Percentiles rank a stretch among this genome's conserved stretches.
Conservation (phyloP, 2,329 filamentous ascomycete species). For the Boeremia exigua region DNA sequence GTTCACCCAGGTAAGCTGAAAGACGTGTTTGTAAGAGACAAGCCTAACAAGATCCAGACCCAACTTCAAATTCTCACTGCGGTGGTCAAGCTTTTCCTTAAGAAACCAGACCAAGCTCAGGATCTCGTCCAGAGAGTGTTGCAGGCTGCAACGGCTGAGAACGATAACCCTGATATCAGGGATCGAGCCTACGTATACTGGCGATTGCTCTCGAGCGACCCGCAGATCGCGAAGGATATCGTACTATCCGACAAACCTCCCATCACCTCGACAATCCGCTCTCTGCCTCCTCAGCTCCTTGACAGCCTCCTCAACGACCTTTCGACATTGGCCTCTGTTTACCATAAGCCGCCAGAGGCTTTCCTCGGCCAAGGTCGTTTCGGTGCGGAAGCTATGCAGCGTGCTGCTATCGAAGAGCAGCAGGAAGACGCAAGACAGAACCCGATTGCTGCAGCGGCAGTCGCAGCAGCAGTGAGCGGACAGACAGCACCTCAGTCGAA, state of each 20-base stretch:
- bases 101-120: constrained; percentile 92
- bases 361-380: constrained; percentile 96
- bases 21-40: neutral
- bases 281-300: constrained; percentile 79
- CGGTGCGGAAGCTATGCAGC: constrained; percentile 91
- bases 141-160: constrained; percentile 89
- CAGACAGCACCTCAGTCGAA: constrained; percentile 71
- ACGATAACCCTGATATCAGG: constrained; percentile 96
- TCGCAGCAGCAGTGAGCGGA: constrained; percentile 65
- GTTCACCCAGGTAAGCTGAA: constrained; percentile 79
- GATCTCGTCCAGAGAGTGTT: constrained; percentile 92
- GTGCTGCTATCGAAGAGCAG: constrained; percentile 95
- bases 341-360: constrained; percentile 98
- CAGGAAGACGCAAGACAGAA: constrained; percentile 91
- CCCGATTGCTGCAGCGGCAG: constrained; percentile 85
- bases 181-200: constrained; percentile 98
- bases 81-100: constrained; percentile 95
- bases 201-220: constrained; percentile 91
- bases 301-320: constrained; percentile 91
- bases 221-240: constrained; percentile 89
- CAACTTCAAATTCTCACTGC: constrained; percentile 97
- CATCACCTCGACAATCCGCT: constrained; percentile 92
- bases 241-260: constrained; percentile 93
- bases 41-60: constrained; percentile 65
- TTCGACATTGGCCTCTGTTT: constrained; percentile 94